Conservation (phyloP, 2,329 filamentous ascomycete species). For the Colletotrichum sp. region DNA sequence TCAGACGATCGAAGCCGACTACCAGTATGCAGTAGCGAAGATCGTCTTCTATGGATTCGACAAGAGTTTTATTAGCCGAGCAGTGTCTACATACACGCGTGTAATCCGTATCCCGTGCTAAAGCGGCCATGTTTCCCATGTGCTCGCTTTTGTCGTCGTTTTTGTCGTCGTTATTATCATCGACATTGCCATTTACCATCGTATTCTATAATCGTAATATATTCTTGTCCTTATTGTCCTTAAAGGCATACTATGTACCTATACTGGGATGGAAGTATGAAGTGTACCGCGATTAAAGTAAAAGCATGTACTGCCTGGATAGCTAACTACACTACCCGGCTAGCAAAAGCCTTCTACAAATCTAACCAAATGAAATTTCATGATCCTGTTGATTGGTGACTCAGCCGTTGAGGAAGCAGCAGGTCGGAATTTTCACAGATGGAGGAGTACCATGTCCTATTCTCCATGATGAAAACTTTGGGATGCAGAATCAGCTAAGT, state of each 20-base stretch:
- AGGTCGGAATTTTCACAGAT: not conserved
- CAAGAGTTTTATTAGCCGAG: not conserved
- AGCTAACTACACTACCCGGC: not conserved
- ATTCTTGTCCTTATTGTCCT: not conserved
- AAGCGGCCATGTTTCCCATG: not conserved
- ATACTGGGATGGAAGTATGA: not conserved
- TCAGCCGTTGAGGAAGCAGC: not conserved
- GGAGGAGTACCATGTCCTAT: not conserved
- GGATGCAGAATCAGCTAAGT: not conserved
- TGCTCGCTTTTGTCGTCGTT: not conserved
- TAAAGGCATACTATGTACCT: not conserved
- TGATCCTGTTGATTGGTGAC: not conserved
- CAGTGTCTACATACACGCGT: not conserved
- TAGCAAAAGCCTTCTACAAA: not conserved
- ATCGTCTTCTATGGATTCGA: not conserved
- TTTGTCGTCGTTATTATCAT: not conserved
- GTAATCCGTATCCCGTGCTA: not conserved
- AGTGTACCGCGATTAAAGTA: too few species aligned
- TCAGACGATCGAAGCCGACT: not conserved
- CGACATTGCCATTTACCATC: not conserved
- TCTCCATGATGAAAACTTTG: not conserved
- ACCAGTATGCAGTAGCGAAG: not conserved
- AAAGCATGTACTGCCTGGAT: not conserved
- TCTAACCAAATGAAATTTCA: not conserved
- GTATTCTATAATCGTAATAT: not conserved